phyloP scores from a whole-genome alignment of 2,329 filamentous ascomycete species.

The Fusarium acutatum region DNA sequence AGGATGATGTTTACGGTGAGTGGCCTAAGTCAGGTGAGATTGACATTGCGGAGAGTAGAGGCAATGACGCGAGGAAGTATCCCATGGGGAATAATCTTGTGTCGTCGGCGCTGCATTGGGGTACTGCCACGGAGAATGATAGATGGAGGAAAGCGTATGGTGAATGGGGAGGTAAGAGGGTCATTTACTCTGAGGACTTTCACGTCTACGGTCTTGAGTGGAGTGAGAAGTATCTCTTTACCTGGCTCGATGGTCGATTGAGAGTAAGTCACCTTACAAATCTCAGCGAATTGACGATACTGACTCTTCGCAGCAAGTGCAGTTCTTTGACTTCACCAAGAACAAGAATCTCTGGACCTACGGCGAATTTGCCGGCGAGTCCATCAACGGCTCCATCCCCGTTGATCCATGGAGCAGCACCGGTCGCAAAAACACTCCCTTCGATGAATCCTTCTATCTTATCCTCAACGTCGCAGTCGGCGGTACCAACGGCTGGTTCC shows the following conservation, averaged over 20 bases:
- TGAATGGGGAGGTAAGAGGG: conserved; percentile 44
- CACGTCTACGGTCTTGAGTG: conserved; percentile 62
- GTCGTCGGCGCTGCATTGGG: conserved; percentile 57
- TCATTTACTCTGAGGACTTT: conserved; percentile 51
- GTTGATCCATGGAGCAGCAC: conserved; percentile 54
- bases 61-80: conserved; percentile 52
- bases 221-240: conserved; percentile 60
- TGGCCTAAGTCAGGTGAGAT: conserved; percentile 64
- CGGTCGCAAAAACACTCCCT: conserved; percentile 53
- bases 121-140: conserved; percentile 40
- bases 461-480: conserved; percentile 61
- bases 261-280: conserved; percentile 38
- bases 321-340: conserved; percentile 46
- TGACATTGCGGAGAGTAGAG: conserved; percentile 60
- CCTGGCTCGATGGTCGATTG: conserved; percentile 56
- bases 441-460: conserved; percentile 60
- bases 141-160: conserved; percentile 45
- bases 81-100: conserved; percentile 49
- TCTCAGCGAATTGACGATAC: neutral
- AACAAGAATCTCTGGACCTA: conserved; percentile 43
- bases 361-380: conserved; percentile 51
- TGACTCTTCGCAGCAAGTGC: conserved; percentile 31
- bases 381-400: conserved; percentile 52
- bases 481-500: conserved; percentile 57
- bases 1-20: conserved; percentile 55